Conservation (phyloP, 352 stramenopile species). For the Blastocystis sp. region DNA sequence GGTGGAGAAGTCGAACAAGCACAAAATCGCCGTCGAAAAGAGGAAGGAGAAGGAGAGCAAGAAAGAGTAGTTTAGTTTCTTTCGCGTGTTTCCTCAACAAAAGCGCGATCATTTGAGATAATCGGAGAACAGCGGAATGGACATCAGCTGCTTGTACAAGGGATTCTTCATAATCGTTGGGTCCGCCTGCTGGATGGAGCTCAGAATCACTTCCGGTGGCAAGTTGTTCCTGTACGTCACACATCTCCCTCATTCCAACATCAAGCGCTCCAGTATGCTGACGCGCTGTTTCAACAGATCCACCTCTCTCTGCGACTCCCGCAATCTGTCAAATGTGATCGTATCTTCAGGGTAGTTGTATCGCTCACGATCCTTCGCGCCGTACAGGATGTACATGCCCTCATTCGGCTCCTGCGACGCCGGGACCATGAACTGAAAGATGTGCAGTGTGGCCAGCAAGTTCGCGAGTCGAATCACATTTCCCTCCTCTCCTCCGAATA, state of each 20-base stretch:
- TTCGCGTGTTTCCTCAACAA: conserved; percentile 38
- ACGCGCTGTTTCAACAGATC: not conserved
- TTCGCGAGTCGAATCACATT: not conserved
- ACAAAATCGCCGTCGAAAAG: conserved; percentile 84
- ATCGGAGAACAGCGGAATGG: not conserved
- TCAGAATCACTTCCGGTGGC: not conserved
- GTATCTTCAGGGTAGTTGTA: not conserved
- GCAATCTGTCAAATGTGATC: not conserved
- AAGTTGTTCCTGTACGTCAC: not conserved
- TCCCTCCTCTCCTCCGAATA: not conserved
- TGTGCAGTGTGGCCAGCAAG: not conserved
- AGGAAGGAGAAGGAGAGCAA: conserved; percentile 77
- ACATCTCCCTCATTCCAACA: not conserved
- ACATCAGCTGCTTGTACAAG: conserved; percentile 46
- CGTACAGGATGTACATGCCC: not conserved
- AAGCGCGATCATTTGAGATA: not conserved
- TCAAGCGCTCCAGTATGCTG: not conserved
- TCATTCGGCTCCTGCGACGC: not conserved
- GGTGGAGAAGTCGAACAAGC: conserved; percentile 85
- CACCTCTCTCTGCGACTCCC: not conserved
- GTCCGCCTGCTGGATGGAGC: conserved; percentile 6
- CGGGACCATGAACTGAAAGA: not conserved
- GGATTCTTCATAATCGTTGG: not conserved
- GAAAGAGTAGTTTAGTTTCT: conserved; percentile 7
- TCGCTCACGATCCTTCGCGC: not conserved